Base-by-base conservation (phyloP, 2,329 filamentous ascomycete species). In the Didymella sp. region DNA sequence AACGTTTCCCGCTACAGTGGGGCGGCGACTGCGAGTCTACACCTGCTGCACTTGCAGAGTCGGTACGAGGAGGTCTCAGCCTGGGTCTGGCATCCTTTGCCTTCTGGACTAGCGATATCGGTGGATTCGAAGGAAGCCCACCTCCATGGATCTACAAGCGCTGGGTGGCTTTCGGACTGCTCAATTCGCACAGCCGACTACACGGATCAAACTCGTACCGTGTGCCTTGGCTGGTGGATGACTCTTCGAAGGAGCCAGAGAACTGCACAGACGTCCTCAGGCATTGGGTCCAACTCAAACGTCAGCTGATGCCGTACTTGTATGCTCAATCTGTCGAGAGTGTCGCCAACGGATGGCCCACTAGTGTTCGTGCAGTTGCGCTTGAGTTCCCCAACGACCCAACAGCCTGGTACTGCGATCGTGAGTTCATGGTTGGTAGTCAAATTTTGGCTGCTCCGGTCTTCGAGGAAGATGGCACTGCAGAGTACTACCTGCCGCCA, bases 21-120 rank as follows among this genome's bases (percentile, higher is more conserved):
- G 89, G 89, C 30, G 89, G 89, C 51, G 89, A 91, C 77, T 90
- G 88, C 72, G 89, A 91, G 74, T 88, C 85, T 27, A 91, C 88
- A 0, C 86, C 87, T 41, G 87, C 89, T 67, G 89, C 88, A 15
- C 87, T 91, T 79, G 89, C 87, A 3, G 89, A 91, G 76, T 88
- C 85, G 0, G 75, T 90, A 6, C 85, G 87, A 8, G 88, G 87
- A 13, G 87, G 87, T 0, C 76, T 90, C 1, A 84, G 83, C 8
- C 81, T 89, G 40, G 85, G 86, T 13, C 76, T 90, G 1, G 85
- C 82, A 41, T 87, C 87, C 2, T 89, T 86, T 71, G 82, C 84
- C 12, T 89, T 86, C 75, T 90, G 87, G 87, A 86, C 85, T 30
- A 86, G 85, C 61, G 88, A 90, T 68, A 90, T 90, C 63, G 87